Evolutionary conservation across 2,329 filamentous ascomycete genomes (phyloP).

Genomic region (Penicillium psychrosexuale): DNA sequence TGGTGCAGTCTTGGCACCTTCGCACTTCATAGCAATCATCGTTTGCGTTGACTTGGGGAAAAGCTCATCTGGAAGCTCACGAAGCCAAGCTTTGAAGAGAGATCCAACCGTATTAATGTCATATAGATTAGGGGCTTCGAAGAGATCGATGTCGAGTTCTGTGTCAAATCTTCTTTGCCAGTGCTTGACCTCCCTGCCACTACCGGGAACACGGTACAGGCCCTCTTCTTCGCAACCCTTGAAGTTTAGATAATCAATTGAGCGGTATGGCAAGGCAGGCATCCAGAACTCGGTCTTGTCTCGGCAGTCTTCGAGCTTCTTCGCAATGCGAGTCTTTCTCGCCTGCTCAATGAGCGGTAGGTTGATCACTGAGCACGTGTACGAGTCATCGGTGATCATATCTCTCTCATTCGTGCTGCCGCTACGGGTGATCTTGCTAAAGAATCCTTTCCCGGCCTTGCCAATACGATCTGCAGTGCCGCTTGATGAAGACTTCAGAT

Average conservation of each 20-base stretch:
- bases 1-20: constrained; percentile 74
- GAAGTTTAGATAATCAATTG: constrained; percentile 94
- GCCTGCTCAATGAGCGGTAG: constrained; percentile 84
- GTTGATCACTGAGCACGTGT: constrained; percentile 81
- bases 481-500: constrained; percentile 67
- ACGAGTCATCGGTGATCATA: constrained; percentile 74
- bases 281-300: constrained; percentile 99
- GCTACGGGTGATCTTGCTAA: constrained; percentile 72
- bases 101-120: constrained; percentile 97
- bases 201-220: constrained; percentile 87
- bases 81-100: constrained; percentile 93
- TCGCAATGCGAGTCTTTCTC: constrained; percentile 85
- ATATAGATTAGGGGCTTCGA: constrained; percentile 81
- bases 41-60: constrained; percentile 83
- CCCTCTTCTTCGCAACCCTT: constrained; percentile 93
- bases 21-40: constrained; percentile 74
- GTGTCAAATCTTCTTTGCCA: constrained; percentile 89
- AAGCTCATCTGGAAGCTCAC: constrained; percentile 89
- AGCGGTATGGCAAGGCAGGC: constrained; percentile 91
- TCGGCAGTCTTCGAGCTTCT: constrained; percentile 77
- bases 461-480: constrained; percentile 68
- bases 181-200: constrained; percentile 83
- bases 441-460: constrained; percentile 77
- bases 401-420: constrained; percentile 66
- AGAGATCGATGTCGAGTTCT: constrained; percentile 88